Conservation (phyloP, 345 rosid species). For the Gossypium ekmanianum region DNA sequence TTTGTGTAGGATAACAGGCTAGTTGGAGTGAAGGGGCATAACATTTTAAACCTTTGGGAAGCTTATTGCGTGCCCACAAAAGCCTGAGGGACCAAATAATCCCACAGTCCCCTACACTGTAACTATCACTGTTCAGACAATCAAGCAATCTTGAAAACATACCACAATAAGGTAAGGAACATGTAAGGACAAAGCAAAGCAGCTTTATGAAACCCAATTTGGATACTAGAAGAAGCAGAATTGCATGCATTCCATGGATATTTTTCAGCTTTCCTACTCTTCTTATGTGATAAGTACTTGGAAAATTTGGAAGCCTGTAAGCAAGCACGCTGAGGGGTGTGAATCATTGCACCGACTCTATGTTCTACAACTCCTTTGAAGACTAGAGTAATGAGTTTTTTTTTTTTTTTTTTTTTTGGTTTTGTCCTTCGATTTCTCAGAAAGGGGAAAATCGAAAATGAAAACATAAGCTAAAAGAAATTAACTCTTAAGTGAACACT, state of each 20-base stretch:
- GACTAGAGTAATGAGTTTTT: not conserved
- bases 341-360: not conserved
- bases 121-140: not conserved
- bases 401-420: no score
- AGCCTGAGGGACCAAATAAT: constrained; percentile 17
- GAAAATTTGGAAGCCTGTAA: not conserved
- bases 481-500: not conserved
- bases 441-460: not conserved
- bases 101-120: constrained; percentile 12
- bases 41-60: not conserved
- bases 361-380: not conserved
- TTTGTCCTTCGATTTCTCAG: not conserved
- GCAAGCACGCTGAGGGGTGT: not conserved
- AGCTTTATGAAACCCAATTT: not conserved
- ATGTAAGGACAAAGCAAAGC: not conserved
- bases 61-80: constrained; percentile 4
- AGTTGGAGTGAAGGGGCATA: not conserved
- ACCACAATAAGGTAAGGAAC: not conserved
- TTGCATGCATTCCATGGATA: not conserved
- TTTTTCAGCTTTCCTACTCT: not conserved
- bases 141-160: not conserved
- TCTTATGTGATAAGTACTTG: not conserved
- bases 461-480: not conserved
- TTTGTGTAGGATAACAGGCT: not conserved
- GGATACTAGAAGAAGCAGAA: not conserved